phyloP scores from a whole-genome alignment of 1,139 yeast genomes.

The Ogataea hybrid region DNA sequence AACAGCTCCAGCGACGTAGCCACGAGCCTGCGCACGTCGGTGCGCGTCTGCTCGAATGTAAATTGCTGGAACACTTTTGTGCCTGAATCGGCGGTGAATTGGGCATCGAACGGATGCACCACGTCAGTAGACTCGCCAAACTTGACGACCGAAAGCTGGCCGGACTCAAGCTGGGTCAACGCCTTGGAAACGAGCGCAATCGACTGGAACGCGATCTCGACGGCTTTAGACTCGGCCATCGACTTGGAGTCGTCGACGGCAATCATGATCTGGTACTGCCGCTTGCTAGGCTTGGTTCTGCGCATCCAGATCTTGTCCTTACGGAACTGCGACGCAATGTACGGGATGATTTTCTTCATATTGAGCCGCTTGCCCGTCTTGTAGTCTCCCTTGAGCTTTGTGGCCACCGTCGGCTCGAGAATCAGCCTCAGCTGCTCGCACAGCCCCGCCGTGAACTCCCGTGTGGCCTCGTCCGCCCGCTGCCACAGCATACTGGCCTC shows the following conservation, averaged over 20 bases:
- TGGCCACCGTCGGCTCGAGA: conserved; percentile 92
- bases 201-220: conserved; percentile 89
- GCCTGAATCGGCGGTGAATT: conserved; percentile 82
- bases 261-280: conserved; percentile 96
- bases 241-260: conserved; percentile 97
- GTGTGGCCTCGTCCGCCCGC: conserved; percentile 76
- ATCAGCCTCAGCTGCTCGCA: conserved; percentile 93
- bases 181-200: conserved; percentile 95
- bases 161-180: conserved; percentile 89
- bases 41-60: conserved; percentile 83
- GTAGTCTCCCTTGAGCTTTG: conserved; percentile 92
- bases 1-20: conserved; percentile 71
- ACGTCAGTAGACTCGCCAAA: conserved; percentile 85
- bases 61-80: conserved; percentile 84
- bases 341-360: conserved; percentile 97
- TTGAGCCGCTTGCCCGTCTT: conserved; percentile 96
- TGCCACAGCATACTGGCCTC: conserved; percentile 82
- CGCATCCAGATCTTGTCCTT: conserved; percentile 98
- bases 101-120: conserved; percentile 87
- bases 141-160: conserved; percentile 85
- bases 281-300: conserved; percentile 94
- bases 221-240: conserved; percentile 91
- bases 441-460: conserved; percentile 80
- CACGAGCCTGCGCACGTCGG: conserved; percentile 78
- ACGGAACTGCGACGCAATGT: conserved; percentile 95